Evolutionary conservation across 73 alveolate genomes (phyloP), one percentile per base, ranked within the genome.

Genomic region (Paramecium caudatum): DNA sequence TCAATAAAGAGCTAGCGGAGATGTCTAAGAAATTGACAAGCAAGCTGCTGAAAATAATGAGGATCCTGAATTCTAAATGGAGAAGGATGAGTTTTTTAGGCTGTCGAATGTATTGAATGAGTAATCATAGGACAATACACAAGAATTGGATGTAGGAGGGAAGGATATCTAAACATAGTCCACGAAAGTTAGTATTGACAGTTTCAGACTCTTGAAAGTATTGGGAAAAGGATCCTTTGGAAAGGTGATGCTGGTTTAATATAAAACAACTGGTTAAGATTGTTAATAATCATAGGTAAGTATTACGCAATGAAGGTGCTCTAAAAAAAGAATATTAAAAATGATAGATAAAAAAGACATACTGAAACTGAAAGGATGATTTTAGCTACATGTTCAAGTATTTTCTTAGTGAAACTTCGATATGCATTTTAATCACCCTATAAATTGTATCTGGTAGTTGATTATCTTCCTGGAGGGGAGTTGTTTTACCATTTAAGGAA

Each of bases 401-500:
- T 96, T 30, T 96, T 91, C 91, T 84, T 96, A 49, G 91, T 95
- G 46, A 91, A 93, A 50, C 82, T 96, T 82, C 82, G 94, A 90
- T 96, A 84, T 86, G 82, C 99, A 10, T 95, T 96, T 91, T 94
- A 96, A 91, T 95, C 98, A 0, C 98, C 98, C 21, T 92, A 90
- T 45, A 91, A 96, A 90, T 82, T 96, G 62, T 96, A 95, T 91
- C 80, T 96, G 96, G 95, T 95, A 27, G 88, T 94, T 37, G 99
- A 96, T 82, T 95, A 91, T 82, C 91, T 97, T 85, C 94, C 94
- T 5, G 97, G 97, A 43, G 98, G 98, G 8, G 98, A 96, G 81
- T 90, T 95, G 27, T 95, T 95, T 55, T 94, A 88, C 47, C 98
- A 95, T 81, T 82, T 96, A 9, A 94, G 93, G 10, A 91, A 95